Conservation (phyloP, 2,329 filamentous ascomycete genomes). For the Beauveria sp. region DNA sequence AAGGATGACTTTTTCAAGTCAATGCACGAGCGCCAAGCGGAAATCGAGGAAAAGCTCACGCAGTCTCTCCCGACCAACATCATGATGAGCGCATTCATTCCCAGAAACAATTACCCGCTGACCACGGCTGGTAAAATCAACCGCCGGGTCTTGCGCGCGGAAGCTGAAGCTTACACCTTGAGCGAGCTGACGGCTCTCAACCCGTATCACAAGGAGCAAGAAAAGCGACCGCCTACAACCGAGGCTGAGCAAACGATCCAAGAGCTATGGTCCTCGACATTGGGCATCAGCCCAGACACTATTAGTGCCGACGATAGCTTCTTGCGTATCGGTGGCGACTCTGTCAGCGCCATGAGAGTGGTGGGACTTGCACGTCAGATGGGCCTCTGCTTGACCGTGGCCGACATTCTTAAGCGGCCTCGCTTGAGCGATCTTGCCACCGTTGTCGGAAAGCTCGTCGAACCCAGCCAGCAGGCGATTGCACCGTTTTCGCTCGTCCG, state of each 20-base stretch:
- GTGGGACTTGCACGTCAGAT: slow-evolving; percentile 33
- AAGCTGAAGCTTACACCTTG: neutral
- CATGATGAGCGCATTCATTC: neutral
- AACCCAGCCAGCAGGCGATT: neutral
- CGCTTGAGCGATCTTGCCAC: slow-evolving; percentile 36
- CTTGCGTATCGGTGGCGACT: slow-evolving; percentile 25
- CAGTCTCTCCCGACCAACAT: slow-evolving; percentile 5
- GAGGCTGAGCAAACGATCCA: neutral
- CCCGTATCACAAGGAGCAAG: neutral
- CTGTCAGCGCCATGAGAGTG: slow-evolving; percentile 41
- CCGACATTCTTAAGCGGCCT: slow-evolving; percentile 36
- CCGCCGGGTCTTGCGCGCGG: neutral
- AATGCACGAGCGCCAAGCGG: neutral
- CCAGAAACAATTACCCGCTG: neutral
- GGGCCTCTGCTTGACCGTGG: slow-evolving; percentile 35
- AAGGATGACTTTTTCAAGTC: neutral
- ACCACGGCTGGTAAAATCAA: slow-evolving; percentile 4
- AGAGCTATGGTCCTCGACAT: neutral
- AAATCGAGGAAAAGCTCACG: neutral
- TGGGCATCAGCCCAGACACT: neutral
- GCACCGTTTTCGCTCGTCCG: neutral
- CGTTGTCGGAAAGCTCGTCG: slow-evolving; percentile 6
- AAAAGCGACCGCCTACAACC: neutral
- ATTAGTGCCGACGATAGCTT: slow-evolving; percentile 14
- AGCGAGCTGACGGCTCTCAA: neutral